These are phyloP conservation scores for Heritiera littoralis DNA, from an alignment of 345 rosid genomes.

Conservation along the genomic window DNA sequence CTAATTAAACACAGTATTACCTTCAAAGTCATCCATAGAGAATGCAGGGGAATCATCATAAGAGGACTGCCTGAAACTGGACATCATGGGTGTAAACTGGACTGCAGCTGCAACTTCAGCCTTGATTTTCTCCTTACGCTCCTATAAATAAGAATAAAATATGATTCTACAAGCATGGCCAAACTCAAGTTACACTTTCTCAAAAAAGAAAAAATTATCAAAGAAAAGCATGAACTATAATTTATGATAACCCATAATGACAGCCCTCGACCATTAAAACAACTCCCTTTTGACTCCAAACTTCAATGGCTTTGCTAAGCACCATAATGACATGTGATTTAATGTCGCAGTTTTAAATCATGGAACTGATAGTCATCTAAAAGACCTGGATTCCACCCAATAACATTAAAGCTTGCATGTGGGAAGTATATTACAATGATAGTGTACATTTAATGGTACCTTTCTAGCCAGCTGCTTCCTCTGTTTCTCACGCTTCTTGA, in stretches of 20 bases:
- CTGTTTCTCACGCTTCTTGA: constrained; percentile 78
- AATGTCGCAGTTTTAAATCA: neutral
- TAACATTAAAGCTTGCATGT: neutral
- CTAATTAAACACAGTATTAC: constrained; percentile 32
- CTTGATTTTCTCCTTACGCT: constrained; percentile 66
- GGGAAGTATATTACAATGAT: neutral
- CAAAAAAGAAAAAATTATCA: neutral
- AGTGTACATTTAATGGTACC: constrained; percentile 41
- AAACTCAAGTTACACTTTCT: neutral
- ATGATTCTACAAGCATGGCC: constrained; percentile 22
- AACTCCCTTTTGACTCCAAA: neutral
- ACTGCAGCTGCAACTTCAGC: constrained; percentile 68
- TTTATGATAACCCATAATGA: neutral
- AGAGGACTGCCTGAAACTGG: constrained; percentile 46
- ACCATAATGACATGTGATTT: neutral
- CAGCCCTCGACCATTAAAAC: neutral
- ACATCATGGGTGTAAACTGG: constrained; percentile 46
- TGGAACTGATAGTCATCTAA: neutral
- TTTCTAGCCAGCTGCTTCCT: constrained; percentile 74
- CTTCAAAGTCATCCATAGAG: constrained; percentile 89
- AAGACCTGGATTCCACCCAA: neutral
- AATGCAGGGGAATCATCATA: constrained; percentile 50
- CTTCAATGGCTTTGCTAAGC: constrained; percentile 1
- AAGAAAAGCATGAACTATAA: neutral
- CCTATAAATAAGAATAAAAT: constrained; percentile 49